A percentile compares a stretch with the other conserved stretches of the same genome.
phyloP scores from a whole-genome alignment of 2,329 filamentous ascomycete genomes.

The Nothophaeocryptopus gaeumannii region DNA sequence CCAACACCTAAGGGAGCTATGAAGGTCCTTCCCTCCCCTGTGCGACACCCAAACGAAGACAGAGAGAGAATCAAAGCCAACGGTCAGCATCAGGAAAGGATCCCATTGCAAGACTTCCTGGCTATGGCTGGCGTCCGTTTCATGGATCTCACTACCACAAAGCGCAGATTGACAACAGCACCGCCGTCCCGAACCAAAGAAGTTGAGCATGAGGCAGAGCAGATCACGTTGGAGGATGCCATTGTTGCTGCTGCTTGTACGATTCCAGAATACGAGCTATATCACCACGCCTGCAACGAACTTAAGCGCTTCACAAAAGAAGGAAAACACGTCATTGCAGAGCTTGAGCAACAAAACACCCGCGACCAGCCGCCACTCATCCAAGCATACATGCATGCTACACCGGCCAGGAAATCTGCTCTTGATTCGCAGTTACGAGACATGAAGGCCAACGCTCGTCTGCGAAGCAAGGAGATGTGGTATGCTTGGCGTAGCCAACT shows the following conservation, averaged over 20 bases:
- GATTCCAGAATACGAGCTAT: slow-evolving; percentile 87
- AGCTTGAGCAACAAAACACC: slow-evolving; percentile 84
- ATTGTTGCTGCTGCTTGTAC: slow-evolving; percentile 89
- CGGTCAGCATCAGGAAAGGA: slow-evolving; percentile 28
- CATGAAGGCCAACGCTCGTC: slow-evolving; percentile 85
- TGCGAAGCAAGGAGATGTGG: slow-evolving; percentile 94
- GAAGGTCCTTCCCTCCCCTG: slow-evolving; percentile 23
- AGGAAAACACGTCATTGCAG: slow-evolving; percentile 81
- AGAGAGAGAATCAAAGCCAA: slow-evolving; percentile 20
- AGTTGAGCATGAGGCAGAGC: slow-evolving; percentile 36
- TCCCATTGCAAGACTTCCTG: slow-evolving; percentile 83
- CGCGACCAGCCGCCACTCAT: slow-evolving; percentile 90
- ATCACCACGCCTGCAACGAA: slow-evolving; percentile 91
- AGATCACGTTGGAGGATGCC: slow-evolving; percentile 63
- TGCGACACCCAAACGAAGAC: slow-evolving; percentile 30
- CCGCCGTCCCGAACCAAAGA: slow-evolving; percentile 36
- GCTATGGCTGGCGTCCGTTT: slow-evolving; percentile 96
- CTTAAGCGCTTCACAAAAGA: slow-evolving; percentile 96
- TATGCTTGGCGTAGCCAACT: slow-evolving; percentile 96
- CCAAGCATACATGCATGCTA: slow-evolving; percentile 82
- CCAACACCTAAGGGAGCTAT: slow-evolving; percentile 29
- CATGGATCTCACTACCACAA: slow-evolving; percentile 97
- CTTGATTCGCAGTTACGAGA: slow-evolving; percentile 99
- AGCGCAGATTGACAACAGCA: slow-evolving; percentile 78
- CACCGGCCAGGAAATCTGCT: slow-evolving; percentile 74